phyloP scores from a whole-genome alignment of 2,329 filamentous ascomycete genomes.

The Trichoderma pleuroti region DNA sequence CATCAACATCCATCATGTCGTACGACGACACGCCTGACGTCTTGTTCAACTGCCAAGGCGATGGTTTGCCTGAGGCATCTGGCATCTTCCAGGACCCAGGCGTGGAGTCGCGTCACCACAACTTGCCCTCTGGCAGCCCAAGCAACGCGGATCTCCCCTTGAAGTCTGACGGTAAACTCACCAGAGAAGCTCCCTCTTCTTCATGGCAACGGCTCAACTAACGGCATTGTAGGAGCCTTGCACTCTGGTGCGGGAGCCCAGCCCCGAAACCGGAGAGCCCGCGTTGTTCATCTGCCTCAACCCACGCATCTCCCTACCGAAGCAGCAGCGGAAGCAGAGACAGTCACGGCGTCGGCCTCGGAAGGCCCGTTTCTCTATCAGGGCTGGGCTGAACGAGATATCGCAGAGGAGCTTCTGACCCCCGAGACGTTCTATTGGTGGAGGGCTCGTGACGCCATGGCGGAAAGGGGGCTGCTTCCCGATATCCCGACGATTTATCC shows the following conservation, averaged over 20 bases:
- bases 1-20: neutral
- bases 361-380: neutral
- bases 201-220: neutral
- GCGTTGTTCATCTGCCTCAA: conserved; percentile 3
- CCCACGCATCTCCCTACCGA: neutral
- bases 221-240: neutral
- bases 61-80: neutral
- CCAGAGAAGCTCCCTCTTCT: neutral
- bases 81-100: neutral
- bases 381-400: neutral
- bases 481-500: neutral
- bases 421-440: neutral
- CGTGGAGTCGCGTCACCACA: neutral
- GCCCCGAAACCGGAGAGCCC: neutral
- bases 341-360: neutral
- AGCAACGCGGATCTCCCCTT: neutral
- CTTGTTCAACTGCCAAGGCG: neutral
- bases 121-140: neutral
- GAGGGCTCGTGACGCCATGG: neutral
- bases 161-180: neutral
- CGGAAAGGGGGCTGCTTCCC: neutral
- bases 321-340: neutral
- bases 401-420: neutral
- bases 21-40: neutral
- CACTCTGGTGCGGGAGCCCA: neutral